A percentile compares a stretch with the other conserved stretches of the same genome.
Evolutionary conservation across 805 yeast genomes (phyloP).

Genomic region (Lipomyces chichibuensis): DNA sequence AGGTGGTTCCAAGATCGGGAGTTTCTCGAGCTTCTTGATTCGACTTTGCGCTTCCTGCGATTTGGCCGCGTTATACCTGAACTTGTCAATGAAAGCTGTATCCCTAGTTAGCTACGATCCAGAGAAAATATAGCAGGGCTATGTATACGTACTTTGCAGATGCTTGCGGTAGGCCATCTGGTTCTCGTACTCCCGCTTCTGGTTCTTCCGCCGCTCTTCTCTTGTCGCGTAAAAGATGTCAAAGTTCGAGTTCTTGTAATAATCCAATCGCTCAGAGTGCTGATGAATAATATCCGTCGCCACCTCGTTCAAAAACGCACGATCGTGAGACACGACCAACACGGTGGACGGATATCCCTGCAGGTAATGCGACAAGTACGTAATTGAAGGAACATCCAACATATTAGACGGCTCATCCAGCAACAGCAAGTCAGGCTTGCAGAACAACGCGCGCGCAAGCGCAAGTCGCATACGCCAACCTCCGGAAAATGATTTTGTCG

Average conservation of each 20-base stretch:
- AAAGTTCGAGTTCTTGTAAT: slow-evolving; percentile 86
- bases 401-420: slow-evolving; percentile 99
- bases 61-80: slow-evolving; percentile 96
- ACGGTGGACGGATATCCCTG: slow-evolving; percentile 92
- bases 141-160: slow-evolving; percentile 56
- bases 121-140: not conserved
- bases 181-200: slow-evolving; percentile 91
- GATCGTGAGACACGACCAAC: slow-evolving; percentile 94
- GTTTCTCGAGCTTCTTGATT: slow-evolving; percentile 92
- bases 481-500: slow-evolving; percentile 94
- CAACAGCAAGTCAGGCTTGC: slow-evolving; percentile 90
- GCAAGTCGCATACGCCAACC: slow-evolving; percentile 99
- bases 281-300: slow-evolving; percentile 98
- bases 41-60: slow-evolving; percentile 97
- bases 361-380: slow-evolving; percentile 85
- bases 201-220: slow-evolving; percentile 93
- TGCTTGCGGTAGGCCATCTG: slow-evolving; percentile 96
- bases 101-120: not conserved
- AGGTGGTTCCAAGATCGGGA: slow-evolving; percentile 91
- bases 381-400: slow-evolving; percentile 99
- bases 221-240: slow-evolving; percentile 90
- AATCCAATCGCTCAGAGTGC: slow-evolving; percentile 95
- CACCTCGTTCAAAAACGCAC: slow-evolving; percentile 94
- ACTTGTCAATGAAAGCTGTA: slow-evolving; percentile 83
- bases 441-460: slow-evolving; percentile 96